Percentiles rank a stretch among this genome's conserved stretches.
Conservation (phyloP, 2,329 filamentous ascomycete species). For the Coniella lustricola region DNA sequence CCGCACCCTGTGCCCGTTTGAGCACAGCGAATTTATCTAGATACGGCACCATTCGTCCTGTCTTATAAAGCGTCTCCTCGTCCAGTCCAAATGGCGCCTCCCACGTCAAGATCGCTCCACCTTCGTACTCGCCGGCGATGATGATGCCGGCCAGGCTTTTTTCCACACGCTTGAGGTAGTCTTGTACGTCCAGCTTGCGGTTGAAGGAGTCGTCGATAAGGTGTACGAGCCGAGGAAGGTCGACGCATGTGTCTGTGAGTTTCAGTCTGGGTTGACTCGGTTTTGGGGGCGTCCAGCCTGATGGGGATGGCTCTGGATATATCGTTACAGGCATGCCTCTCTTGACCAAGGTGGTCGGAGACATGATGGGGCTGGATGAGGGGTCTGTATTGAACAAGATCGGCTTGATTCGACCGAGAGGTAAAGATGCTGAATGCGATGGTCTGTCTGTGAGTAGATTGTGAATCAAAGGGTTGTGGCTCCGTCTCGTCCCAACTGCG, state of each 20-base stretch:
- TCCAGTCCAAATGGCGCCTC: slow-evolving; percentile 61
- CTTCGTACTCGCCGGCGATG: slow-evolving; percentile 93
- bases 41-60: slow-evolving; percentile 73
- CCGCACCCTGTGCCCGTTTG: slow-evolving; percentile 78
- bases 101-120: slow-evolving; percentile 91
- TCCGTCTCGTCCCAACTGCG: slow-evolving; percentile 47
- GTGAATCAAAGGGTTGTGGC: slow-evolving; percentile 81
- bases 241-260: slow-evolving; percentile 73
- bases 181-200: slow-evolving; percentile 71
- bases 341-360: slow-evolving; percentile 74
- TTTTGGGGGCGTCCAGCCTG: slow-evolving; percentile 61
- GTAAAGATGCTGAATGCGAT: slow-evolving; percentile 83
- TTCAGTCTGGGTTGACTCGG: slow-evolving; percentile 55
- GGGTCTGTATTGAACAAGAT: slow-evolving; percentile 11
- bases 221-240: slow-evolving; percentile 73
- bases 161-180: slow-evolving; percentile 77
- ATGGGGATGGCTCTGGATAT: slow-evolving; percentile 61
- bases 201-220: slow-evolving; percentile 93
- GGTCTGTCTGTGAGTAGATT: slow-evolving; percentile 95
- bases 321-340: slow-evolving; percentile 84
- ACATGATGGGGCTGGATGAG: slow-evolving; percentile 22
- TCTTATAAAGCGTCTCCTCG: slow-evolving; percentile 46
- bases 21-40: slow-evolving; percentile 96
- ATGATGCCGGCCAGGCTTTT: slow-evolving; percentile 83
- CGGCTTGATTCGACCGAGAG: slow-evolving; percentile 56